Base-by-base conservation (phyloP, 164 flowering plant species). In the Piper longum region DNA sequence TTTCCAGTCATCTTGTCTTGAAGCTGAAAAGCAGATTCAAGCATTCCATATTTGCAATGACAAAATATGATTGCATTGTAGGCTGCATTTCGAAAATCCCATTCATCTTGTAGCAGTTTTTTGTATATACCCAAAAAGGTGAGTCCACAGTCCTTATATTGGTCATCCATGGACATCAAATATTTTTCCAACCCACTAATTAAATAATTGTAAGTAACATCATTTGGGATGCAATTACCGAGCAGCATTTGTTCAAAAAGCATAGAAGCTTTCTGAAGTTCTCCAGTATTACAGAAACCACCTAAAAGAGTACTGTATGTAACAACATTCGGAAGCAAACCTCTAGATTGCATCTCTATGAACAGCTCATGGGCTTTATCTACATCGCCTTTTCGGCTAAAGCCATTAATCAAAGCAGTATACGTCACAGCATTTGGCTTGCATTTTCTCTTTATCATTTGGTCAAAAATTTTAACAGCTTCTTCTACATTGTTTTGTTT, bases 361-460 rank as follows among this genome's bases (percentile, higher is more conserved):
- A 91, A 82, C 16, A 76, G 63, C 57, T 74, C 73, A 66, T 80
- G 78, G 55, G 93, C 96, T 67, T 68, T 74, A 41, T 16, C 18
- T 54, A 63, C 67, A 70, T 84, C 79, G 57, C 87, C 82, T 4
- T 18, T 60, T n/a, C 75, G 75, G 68, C 85, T 83, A 74, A 83
- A 85, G 4, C 97, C 96, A 79, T 82, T 72, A 43, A 91, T 83
- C n/a, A 88, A 76, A 69, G 85, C 79, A 16, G 93, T 80, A 69
- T 85, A 86, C 2, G 85, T 86, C 41, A 91, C 85, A 16, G 80
- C 81, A 80, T 91, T 91, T 48, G 91, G 88, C 67, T 76, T 77
- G 71, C 74, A 80, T 17, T 77, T 82, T 62, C 63, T 65, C 64
- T 78, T 80, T 52, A 71, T 56, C 89, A 84, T 85, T 62, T 75